These are phyloP conservation scores for Haplographium delicatum DNA, from an alignment of 495 filamentous ascomycete genomes.

Conservation along the genomic window DNA sequence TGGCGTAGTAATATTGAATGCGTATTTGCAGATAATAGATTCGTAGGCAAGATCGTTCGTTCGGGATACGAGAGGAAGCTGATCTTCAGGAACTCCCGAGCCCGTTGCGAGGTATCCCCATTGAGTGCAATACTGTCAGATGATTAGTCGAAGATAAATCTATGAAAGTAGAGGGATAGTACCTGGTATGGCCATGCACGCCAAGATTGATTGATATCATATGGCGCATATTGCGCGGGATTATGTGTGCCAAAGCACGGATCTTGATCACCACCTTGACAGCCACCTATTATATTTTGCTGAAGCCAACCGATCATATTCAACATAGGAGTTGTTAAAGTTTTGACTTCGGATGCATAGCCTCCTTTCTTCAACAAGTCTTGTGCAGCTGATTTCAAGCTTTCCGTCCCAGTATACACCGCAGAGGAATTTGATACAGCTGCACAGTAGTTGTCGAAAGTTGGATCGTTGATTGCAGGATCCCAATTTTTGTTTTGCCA, in stretches of 20 bases:
- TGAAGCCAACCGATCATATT: conserved; percentile 64
- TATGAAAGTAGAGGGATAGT: too few species aligned
- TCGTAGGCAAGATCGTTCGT: conserved; percentile 51
- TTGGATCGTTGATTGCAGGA: conserved; percentile 45
- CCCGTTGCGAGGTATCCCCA: conserved; percentile 72
- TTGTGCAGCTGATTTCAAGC: conserved; percentile 35
- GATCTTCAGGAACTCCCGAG: conserved; percentile 49
- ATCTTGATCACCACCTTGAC: conserved; percentile 40
- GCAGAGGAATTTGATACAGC: conserved; percentile 46
- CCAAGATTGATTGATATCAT: conserved; percentile 44
- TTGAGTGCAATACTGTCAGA: conserved; percentile 34
- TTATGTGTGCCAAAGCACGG: conserved; percentile 51
- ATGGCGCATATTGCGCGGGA: conserved; percentile 41
- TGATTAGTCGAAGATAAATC: too few species aligned
- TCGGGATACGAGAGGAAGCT: conserved; percentile 61
- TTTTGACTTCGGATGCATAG: conserved; percentile 42
- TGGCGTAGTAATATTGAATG: conserved; percentile 57
- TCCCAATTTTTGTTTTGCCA: conserved; percentile 71
- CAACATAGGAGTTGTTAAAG: conserved; percentile 50
- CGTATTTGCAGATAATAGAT: conserved; percentile 46
- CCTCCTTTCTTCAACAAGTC: conserved; percentile 48
- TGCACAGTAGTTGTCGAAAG: conserved; percentile 54
- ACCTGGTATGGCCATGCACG: conserved; percentile 57
- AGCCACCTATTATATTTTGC: conserved; percentile 31
- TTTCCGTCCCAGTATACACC: conserved; percentile 41